phyloP scores from a whole-genome alignment of 495 filamentous ascomycete genomes.

The Saxispiralis lemnorum region DNA sequence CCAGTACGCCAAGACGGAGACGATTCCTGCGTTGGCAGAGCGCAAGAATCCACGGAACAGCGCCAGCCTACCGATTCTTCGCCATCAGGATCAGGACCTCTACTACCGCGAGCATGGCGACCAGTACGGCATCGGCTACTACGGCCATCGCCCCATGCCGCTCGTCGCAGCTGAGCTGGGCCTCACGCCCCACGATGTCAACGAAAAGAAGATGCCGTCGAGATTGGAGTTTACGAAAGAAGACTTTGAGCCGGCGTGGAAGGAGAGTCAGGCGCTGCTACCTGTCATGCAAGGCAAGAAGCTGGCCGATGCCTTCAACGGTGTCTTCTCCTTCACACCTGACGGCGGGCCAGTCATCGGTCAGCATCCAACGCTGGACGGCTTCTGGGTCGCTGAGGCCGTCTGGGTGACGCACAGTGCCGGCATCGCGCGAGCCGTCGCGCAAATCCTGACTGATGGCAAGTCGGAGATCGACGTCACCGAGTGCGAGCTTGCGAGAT shows the following conservation, averaged over 20 bases:
- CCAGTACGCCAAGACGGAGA: slow-evolving; percentile 34
- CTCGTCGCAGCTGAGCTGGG: slow-evolving; percentile 29
- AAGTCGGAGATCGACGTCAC: slow-evolving; percentile 29
- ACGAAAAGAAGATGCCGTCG: slow-evolving; percentile 36
- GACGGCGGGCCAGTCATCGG: slow-evolving; percentile 35
- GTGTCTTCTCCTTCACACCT: slow-evolving; percentile 36
- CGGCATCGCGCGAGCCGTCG: slow-evolving; percentile 34
- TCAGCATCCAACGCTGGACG: slow-evolving; percentile 30
- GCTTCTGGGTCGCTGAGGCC: slow-evolving; percentile 36
- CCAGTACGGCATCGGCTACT: slow-evolving; percentile 36
- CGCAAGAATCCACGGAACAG: slow-evolving; percentile 25
- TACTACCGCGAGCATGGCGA: slow-evolving; percentile 38
- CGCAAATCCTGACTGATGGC: slow-evolving; percentile 31
- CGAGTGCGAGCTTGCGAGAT: slow-evolving; percentile 34
- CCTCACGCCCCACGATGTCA: slow-evolving; percentile 27
- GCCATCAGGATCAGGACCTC: slow-evolving; percentile 35
- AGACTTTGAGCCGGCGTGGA: slow-evolving; percentile 35
- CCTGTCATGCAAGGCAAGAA: slow-evolving; percentile 27
- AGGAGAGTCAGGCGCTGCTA: slow-evolving; percentile 27
- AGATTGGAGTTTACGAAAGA: slow-evolving; percentile 31
- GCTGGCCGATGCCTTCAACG: slow-evolving; percentile 35
- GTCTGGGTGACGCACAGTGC: slow-evolving; percentile 40
- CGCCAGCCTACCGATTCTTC: slow-evolving; percentile 30
- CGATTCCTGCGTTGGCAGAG: slow-evolving; percentile 21
- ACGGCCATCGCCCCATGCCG: slow-evolving; percentile 36